Evolutionary conservation across 2,329 filamentous ascomycete genomes (phyloP), one percentile per base, ranked within the genome.

Genomic region (Aspergillus sp.): DNA sequence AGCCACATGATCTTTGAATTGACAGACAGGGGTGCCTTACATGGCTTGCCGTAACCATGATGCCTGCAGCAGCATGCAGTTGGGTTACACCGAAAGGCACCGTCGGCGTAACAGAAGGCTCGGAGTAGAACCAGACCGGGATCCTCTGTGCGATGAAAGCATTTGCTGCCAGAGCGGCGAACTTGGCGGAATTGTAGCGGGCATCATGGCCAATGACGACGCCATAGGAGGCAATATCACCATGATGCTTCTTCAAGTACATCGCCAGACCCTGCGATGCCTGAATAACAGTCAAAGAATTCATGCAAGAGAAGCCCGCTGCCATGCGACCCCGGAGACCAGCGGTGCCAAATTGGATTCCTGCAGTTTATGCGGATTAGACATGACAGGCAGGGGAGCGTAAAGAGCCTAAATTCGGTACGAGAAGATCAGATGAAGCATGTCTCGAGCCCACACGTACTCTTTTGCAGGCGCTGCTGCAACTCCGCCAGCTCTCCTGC

Each of bases 31-130:
- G 41, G 47, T 36, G 41, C 69, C 75, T 61, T 74, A 79, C 77
- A 72, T 88, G 86, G 67, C 84, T 87, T 32, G 86, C 86, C 13
- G 86, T 89, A 39, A 89, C 81, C 86, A 89, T 88, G 30, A 89
- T 78, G 19, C 86, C 86, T 47, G 84, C 86, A 3, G 78, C 81
- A 32, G 86, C 84, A 39, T 77, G 73, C 57, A 85, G 77, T 57
- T 82, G 73, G 6, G 76, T 78, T 32, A 89, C 83, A 3, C 83
- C 82, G 70, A 87, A 89, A 1, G 86, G 84, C 7, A 89, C 85
- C 54, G 87, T 76, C 2, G 86, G 86, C 2, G 86, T 89, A 58
- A 86, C 83, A 2, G 82, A 81, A 2, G 80, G 72, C 13, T 77
- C 75, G n/a, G 82, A 80, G 62, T 85, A 86, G 78, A 83, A 86